Conservation (phyloP, 306 rosid genomes). For the Sicyos baderoa region DNA sequence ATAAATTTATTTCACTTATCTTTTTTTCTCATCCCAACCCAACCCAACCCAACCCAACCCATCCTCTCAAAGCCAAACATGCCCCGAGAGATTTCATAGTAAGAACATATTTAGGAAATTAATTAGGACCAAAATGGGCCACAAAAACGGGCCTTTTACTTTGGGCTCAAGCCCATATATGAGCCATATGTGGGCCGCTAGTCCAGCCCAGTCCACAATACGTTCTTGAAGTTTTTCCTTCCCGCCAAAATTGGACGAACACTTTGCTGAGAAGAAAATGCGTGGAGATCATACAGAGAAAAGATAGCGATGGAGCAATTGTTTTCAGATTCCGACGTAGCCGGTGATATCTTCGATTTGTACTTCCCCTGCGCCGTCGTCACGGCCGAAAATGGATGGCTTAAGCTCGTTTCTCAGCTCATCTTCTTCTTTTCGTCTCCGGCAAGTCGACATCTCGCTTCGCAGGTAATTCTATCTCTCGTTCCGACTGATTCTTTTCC, state of each 20-base stretch:
- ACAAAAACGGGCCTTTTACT: too few relatives aligned
- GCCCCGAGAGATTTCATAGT: too few relatives aligned
- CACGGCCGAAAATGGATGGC: constrained; percentile 52
- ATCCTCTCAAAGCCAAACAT: too few relatives aligned
- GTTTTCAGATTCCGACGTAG: constrained; percentile 21
- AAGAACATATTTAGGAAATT: too few relatives aligned
- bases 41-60: too few relatives aligned
- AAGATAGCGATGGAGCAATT: constrained; percentile 22
- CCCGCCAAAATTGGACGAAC: constrained; percentile 35
- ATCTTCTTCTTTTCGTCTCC: constrained; percentile 48
- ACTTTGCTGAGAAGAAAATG: constrained; percentile 15
- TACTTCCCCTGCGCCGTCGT: constrained; percentile 61
- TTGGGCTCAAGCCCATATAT: not conserved
- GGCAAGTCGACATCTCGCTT: constrained; percentile 33
- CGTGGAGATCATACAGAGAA: not conserved
- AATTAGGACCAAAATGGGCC: too few relatives aligned
- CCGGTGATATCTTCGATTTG: constrained; percentile 24
- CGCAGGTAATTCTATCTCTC: constrained; percentile 40
- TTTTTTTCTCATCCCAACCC: too few relatives aligned
- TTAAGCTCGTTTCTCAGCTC: constrained; percentile 51
- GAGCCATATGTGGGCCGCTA: not conserved
- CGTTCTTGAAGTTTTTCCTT: not conserved
- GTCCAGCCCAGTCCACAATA: not conserved
- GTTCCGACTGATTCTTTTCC: not conserved
- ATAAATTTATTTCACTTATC: too few relatives aligned